phyloP scores from a whole-genome alignment of 805 yeast species.

The Nematodospora valgi region DNA sequence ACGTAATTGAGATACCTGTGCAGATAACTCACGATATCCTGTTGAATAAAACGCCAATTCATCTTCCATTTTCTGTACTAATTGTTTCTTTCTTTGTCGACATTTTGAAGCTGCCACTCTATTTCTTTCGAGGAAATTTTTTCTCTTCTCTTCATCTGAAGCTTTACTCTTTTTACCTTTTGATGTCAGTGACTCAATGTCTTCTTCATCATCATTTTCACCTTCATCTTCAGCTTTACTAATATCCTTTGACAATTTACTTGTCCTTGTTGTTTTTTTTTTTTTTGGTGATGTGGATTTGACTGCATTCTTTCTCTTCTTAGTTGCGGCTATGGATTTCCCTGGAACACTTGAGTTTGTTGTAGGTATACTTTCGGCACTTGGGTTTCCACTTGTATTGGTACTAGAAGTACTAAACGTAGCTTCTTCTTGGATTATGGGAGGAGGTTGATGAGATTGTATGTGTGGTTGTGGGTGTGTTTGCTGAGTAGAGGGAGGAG shows the following conservation, averaged over 20 bases:
- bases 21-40: slow-evolving; percentile 65
- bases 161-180: slow-evolving; percentile 8
- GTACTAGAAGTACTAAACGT: not conserved
- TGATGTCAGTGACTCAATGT: slow-evolving; percentile 2
- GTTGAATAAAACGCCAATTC: slow-evolving; percentile 67
- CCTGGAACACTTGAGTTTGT: not conserved
- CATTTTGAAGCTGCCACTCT: slow-evolving; percentile 95
- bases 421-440: not conserved
- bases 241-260: slow-evolving; percentile 7
- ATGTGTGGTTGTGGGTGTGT: slow-evolving; percentile 8
- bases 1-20: slow-evolving; percentile 54
- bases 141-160: slow-evolving; percentile 50
- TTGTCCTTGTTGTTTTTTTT: slow-evolving; percentile 6
- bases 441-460: slow-evolving; percentile 1
- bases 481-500: slow-evolving; percentile 7
- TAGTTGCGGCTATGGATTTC: not conserved
- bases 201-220: slow-evolving; percentile 1
- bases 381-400: slow-evolving; percentile 2
- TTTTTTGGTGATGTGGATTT: slow-evolving; percentile 6
- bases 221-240: slow-evolving; percentile 7
- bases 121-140: slow-evolving; percentile 80
- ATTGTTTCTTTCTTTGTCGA: slow-evolving; percentile 89
- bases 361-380: not conserved
- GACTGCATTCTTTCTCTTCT: slow-evolving; percentile 2
- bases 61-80: slow-evolving; percentile 75